Conservation (phyloP, 2,329 filamentous ascomycete species). For the Aspergillus novoparasiticus region DNA sequence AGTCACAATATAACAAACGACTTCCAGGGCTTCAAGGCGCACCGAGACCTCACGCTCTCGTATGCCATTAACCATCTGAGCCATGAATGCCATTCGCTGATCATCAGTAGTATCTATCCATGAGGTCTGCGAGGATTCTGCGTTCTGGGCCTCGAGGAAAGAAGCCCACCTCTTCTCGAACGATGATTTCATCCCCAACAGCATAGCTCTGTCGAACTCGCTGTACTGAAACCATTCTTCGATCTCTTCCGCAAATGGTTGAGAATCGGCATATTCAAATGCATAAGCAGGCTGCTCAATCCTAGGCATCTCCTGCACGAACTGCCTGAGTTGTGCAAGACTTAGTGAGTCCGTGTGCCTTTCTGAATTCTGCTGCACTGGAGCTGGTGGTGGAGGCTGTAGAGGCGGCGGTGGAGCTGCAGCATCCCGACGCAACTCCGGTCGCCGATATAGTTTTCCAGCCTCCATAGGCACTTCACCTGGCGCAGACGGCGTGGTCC, state of each 20-base stretch:
- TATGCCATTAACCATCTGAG: constrained; percentile 39
- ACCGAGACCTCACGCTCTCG: constrained; percentile 41
- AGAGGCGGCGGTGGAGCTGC: constrained; percentile 46
- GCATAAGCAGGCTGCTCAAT: constrained; percentile 76
- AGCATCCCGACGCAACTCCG: constrained; percentile 40
- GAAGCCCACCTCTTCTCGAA: constrained; percentile 77
- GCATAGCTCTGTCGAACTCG: constrained; percentile 78
- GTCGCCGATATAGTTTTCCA: constrained; percentile 29
- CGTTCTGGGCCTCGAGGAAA: constrained; percentile 43
- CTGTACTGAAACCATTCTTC: constrained; percentile 98
- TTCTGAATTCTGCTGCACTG: constrained; percentile 41
- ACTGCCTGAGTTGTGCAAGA: constrained; percentile 69
- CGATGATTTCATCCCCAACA: constrained; percentile 72
- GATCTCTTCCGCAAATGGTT: constrained; percentile 79
- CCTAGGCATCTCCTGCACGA: constrained; percentile 73
- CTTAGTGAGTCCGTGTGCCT: constrained; percentile 69
- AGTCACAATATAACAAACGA: constrained; percentile 58
- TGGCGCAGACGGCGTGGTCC: constrained; percentile 12
- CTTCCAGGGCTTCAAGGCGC: constrained; percentile 50
- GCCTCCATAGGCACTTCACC: constrained; percentile 19
- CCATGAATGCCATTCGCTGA: constrained; percentile 46
- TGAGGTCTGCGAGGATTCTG: constrained; percentile 46
- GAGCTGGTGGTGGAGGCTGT: constrained; percentile 51
- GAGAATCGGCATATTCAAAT: constrained; percentile 76
- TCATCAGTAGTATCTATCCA: constrained; percentile 70